Evolutionary conservation across 2,329 filamentous ascomycete species (phyloP), one percentile per base, ranked within the genome.

Genomic region (Diaporthe longicolla): DNA sequence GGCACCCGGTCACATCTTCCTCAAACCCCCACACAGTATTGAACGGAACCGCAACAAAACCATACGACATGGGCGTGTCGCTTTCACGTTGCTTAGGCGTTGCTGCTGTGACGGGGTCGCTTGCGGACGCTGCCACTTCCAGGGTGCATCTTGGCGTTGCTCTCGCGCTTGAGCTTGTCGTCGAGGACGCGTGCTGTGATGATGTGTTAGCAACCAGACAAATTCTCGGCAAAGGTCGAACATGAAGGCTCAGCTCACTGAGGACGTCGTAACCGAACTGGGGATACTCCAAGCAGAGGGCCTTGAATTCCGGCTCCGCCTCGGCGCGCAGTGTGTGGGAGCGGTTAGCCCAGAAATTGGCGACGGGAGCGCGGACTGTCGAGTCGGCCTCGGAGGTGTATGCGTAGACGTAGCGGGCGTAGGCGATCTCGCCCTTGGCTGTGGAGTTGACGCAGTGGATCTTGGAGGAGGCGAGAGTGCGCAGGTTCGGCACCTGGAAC

Each of bases 211-310:
- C 71, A 76, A 45, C 10, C 21, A 15, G 40, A 15, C 32, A 54
- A 24, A 4, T 21, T 9, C 15, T 19, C 17, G 40, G 40, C 40
- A 43, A 17, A 13, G 6, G 7, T 5, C 40, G 40, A 43, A 43
- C 40, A 43, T 17, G 40, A 43, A 43, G 66, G 35, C 6, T 17
- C 10, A 32, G 85, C 88, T 78, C 87, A 94, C 91, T 95, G 75
- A 98, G 90, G 72, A 98, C 94, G 83, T 98, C 95, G 85, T 95
- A 98, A 80, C 93, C 93, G 81, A 98, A 98, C 81, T 97, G 93
- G 24, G 95, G 95, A 81, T 92, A 95, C 84, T 98, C 94, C 82
- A 98, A 85, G 85, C 95, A 98, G 83, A 98, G 90, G 59, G 89
- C 83, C 82, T 92, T 91, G 89, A 98, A 98, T 84, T 97, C 94